These are phyloP conservation scores for Phytopythium montanum DNA, from an alignment of 352 stramenopile genomes.

Conservation along the genomic window DNA sequence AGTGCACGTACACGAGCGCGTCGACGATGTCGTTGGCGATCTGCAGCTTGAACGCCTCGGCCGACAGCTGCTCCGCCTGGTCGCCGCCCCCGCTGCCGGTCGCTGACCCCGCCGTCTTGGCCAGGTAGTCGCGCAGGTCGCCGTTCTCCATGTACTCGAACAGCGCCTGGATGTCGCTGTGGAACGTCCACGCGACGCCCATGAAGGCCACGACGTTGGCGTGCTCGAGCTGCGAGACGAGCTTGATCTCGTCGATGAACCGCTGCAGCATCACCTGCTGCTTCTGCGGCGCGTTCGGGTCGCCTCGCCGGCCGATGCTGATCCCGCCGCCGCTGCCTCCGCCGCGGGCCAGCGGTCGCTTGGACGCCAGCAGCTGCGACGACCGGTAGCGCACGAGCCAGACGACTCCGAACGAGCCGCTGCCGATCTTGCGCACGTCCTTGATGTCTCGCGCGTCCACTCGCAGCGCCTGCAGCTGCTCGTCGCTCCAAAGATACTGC, in stretches of 20 bases:
- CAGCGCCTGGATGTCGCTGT: conserved; percentile 20
- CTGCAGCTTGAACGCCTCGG: conserved; percentile 8
- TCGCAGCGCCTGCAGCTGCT: conserved; percentile 13
- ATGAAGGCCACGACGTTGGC: conserved; percentile 27
- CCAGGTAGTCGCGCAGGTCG: conserved; percentile 17
- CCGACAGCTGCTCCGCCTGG: neutral
- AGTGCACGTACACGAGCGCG: conserved; percentile 18
- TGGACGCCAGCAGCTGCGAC: conserved; percentile 17
- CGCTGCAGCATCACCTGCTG: neutral
- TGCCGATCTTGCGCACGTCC: conserved; percentile 17
- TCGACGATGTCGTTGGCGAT: conserved; percentile 16
- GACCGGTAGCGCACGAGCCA: conserved; percentile 23
- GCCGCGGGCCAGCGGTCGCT: conserved; percentile 9
- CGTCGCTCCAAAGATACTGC: conserved; percentile 15
- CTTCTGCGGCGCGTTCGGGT: neutral
- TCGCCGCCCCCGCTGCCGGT: neutral
- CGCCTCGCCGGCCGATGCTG: neutral
- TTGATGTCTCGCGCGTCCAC: conserved; percentile 17
- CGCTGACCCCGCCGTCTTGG: neutral
- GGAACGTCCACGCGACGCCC: conserved; percentile 23
- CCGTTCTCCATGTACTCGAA: conserved; percentile 27
- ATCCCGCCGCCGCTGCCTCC: neutral
- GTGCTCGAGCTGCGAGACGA: conserved; percentile 20
- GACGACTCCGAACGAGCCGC: conserved; percentile 13
- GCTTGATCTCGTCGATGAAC: conserved; percentile 34